Evolutionary conservation across 2,329 filamentous ascomycete genomes (phyloP), one percentile per base, ranked within the genome.

Genomic region (Clonostachys byssicola): DNA sequence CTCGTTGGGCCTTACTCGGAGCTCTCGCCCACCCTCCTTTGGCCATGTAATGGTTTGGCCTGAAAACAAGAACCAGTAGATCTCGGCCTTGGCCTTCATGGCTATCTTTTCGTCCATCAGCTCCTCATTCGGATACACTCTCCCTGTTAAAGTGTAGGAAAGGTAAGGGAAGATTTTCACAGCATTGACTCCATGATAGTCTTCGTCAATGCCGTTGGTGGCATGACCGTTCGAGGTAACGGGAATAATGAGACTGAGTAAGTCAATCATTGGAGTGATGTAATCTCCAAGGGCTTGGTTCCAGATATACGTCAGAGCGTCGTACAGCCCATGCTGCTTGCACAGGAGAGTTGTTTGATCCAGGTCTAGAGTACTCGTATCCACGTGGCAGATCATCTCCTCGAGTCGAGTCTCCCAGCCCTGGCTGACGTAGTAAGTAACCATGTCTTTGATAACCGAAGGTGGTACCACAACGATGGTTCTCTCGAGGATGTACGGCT

Each of bases 231-330:
- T 76, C 56, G 77, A 74, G 65, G 78, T 77, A n/a, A 80, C 65
- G 30, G 74, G 81, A 55, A 78, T 69, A 34, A 88, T 63, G n/a
- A 96, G 73, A 13, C 80, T 72, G 43, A 95, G 72, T 3, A 99
- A 78, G 51, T 96, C 91, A 55, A 90, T 86, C 48, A 97, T 74
- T 2, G 94, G 92, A 2, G 92, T 95, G 51, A 96, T 85, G 58
- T 95, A 96, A 65, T 99, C 95, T 51, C 76, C 74, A 30, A 99
- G 73, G 4, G 90, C 91, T 64, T 89, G 86, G 51, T 95, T 97
- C 94, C 94, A 99, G 47, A 99, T 88, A 62, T 97, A 96, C 40
- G 95, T 91, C 48, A 96, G 80, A 3, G 94, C 95, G 66, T 99
- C 95, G 60, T 96, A 99, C 5, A 99, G 78, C 54, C 87, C 83